A percentile compares a stretch with the other conserved stretches of the same genome.
phyloP scores from a whole-genome alignment of 2,329 filamentous ascomycete species.

The Daldinia sp. region DNA sequence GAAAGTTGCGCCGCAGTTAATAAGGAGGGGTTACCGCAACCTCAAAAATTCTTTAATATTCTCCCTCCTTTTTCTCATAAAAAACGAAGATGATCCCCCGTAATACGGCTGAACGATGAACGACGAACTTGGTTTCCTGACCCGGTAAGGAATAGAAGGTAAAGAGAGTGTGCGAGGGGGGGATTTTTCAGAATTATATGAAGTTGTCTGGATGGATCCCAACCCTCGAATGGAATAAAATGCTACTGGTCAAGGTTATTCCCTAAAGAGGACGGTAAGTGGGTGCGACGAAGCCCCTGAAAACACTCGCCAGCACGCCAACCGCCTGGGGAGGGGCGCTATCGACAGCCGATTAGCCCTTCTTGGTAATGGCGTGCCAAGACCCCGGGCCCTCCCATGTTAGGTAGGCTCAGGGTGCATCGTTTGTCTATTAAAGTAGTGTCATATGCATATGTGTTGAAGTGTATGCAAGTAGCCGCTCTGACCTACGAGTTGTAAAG shows the following conservation, averaged over 20 bases:
- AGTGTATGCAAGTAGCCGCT: conserved; percentile 31
- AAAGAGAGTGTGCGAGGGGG: conserved; percentile 27
- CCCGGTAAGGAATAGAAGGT: conserved; percentile 24
- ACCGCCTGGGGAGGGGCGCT: conserved; percentile 35
- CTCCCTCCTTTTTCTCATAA: background rate
- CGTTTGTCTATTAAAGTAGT: conserved; percentile 28
- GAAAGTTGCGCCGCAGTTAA: conserved; percentile 38
- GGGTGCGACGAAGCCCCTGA: conserved; percentile 43
- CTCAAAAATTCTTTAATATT: background rate
- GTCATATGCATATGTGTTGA: conserved; percentile 24
- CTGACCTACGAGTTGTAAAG: conserved; percentile 10
- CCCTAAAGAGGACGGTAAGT: conserved; percentile 41
- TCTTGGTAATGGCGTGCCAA: conserved; percentile 30
- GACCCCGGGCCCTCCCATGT: conserved; percentile 37
- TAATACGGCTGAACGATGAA: background rate
- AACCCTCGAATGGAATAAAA: conserved; percentile 40
- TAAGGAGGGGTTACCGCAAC: conserved; percentile 12
- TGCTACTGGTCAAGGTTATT: conserved; percentile 42
- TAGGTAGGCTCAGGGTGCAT: conserved; percentile 21
- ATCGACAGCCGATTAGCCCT: conserved; percentile 30
- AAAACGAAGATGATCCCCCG: background rate
- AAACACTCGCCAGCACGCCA: conserved; percentile 37
- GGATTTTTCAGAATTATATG: conserved; percentile 41
- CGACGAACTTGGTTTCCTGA: conserved; percentile 19
- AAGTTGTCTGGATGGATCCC: conserved; percentile 40